phyloP scores from a whole-genome alignment of 306 rosid species.

The Dalbergia oliveri region DNA sequence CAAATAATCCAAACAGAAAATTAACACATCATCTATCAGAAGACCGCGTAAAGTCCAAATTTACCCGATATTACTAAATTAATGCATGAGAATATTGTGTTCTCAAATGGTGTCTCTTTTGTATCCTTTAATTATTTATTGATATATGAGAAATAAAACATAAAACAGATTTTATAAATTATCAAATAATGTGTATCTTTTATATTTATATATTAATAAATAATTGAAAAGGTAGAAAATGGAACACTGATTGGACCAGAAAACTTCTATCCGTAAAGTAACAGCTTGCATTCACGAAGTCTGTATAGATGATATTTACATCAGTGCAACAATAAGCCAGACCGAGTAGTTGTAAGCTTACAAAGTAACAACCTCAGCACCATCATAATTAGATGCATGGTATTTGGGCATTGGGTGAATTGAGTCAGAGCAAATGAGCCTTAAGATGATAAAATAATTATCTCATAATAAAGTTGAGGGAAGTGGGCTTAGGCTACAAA shows the following conservation, averaged over 20 bases:
- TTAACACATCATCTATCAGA: background rate
- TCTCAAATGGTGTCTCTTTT: too few species aligned
- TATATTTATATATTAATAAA: too few species aligned
- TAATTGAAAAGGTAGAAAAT: too few species aligned
- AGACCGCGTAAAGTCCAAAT: background rate
- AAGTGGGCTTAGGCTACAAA: constrained; percentile 56
- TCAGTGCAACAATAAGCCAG: background rate
- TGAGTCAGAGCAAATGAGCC: constrained; percentile 47
- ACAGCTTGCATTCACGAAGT: too few species aligned
- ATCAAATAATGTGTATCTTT: too few species aligned
- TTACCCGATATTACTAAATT: background rate
- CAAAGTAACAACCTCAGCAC: constrained; percentile 20
- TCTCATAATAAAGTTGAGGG: constrained; percentile 33
- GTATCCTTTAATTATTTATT: too few species aligned
- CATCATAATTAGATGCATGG: constrained; percentile 39
- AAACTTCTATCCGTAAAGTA: too few species aligned
- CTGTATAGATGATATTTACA: background rate
- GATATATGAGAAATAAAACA: too few species aligned
- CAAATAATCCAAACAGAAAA: background rate
- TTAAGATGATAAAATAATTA: constrained; percentile 26
- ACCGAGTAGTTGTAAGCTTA: background rate
- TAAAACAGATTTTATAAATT: too few species aligned
- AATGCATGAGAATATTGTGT: too few species aligned
- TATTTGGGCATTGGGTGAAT: constrained; percentile 27
- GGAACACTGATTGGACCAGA: too few species aligned